phyloP scores from a whole-genome alignment of 148 eudicot species.

The Suaeda aralocaspica region DNA sequence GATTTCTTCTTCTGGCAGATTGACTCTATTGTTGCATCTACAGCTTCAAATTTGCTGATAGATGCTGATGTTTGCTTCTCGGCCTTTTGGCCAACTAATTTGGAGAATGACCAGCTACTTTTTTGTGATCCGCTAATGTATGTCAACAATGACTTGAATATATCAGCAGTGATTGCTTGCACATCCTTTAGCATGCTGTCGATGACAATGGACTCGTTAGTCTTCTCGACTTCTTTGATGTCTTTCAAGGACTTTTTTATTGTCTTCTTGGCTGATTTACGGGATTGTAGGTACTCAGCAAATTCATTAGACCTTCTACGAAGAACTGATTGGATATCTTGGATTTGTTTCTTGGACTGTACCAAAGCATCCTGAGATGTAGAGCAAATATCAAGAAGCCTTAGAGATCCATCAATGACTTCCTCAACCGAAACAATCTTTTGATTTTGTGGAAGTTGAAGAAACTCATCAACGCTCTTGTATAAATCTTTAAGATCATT shows the following conservation, averaged over 20 bases:
- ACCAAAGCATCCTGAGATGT: slow-evolving; percentile 23
- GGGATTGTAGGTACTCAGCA: slow-evolving; percentile 12
- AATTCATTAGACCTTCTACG: slow-evolving; percentile 27
- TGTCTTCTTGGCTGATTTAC: slow-evolving; percentile 24
- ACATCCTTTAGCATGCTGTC: slow-evolving; percentile 18
- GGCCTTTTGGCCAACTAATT: not conserved
- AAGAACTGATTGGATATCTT: slow-evolving; percentile 31
- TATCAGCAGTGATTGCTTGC: slow-evolving; percentile 11
- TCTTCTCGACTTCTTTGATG: slow-evolving; percentile 11
- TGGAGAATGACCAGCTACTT: not conserved
- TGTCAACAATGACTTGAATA: slow-evolving; percentile 14
- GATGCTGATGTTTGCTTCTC: not conserved
- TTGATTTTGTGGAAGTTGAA: slow-evolving; percentile 25
- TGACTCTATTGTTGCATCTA: slow-evolving; percentile 15
- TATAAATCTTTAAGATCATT: slow-evolving; percentile 24
- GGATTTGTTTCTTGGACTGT: slow-evolving; percentile 22
- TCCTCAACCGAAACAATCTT: slow-evolving; percentile 11
- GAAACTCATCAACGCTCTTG: slow-evolving; percentile 31
- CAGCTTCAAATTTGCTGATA: slow-evolving; percentile 11
- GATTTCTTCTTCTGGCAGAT: slow-evolving; percentile 2
- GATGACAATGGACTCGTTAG: not conserved
- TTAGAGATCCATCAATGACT: slow-evolving; percentile 32
- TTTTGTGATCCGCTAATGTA: slow-evolving; percentile 12
- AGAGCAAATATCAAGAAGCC: slow-evolving; percentile 33
- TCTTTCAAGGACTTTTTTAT: slow-evolving; percentile 23